phyloP scores from a whole-genome alignment of 2,329 filamentous ascomycete genomes.

The Aureobasidium sp. region DNA sequence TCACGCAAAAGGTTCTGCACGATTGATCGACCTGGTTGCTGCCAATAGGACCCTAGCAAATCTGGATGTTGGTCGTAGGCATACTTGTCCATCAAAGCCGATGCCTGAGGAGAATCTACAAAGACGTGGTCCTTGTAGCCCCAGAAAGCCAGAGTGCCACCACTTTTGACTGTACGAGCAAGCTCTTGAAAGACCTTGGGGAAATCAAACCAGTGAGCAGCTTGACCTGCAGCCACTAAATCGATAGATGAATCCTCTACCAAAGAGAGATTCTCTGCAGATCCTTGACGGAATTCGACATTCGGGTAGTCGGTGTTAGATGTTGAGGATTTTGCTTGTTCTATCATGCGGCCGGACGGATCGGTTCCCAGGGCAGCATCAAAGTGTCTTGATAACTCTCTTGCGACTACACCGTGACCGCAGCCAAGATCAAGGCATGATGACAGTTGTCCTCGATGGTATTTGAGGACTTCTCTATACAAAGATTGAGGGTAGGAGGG shows the following conservation, averaged over 20 bases:
- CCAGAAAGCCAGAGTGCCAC: constrained; percentile 58
- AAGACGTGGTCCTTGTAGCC: constrained; percentile 60
- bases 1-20: constrained; percentile 47
- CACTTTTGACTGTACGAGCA: constrained; percentile 45
- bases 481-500: constrained; percentile 52
- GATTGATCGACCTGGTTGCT: constrained; percentile 48
- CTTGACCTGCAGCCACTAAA: constrained; percentile 46
- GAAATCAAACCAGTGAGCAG: constrained; percentile 63
- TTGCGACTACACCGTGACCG: constrained; percentile 53
- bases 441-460: constrained; percentile 40
- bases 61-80: constrained; percentile 46
- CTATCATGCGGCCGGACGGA: constrained; percentile 50
- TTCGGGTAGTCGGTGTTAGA: constrained; percentile 30
- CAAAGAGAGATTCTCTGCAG: constrained; percentile 47
- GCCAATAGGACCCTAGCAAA: constrained; percentile 53
- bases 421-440: constrained; percentile 54
- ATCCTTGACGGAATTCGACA: constrained; percentile 44
- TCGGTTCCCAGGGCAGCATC: constrained; percentile 47
- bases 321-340: constrained; percentile 27
- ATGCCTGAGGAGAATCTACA: constrained; percentile 47
- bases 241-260: constrained; percentile 47
- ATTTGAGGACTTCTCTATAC: constrained; percentile 48
- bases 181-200: constrained; percentile 49
- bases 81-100: constrained; percentile 48
- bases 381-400: constrained; percentile 50